These are phyloP conservation scores for Globisporangium spiculum DNA, from an alignment of 352 stramenopile genomes.

Conservation along the genomic window DNA sequence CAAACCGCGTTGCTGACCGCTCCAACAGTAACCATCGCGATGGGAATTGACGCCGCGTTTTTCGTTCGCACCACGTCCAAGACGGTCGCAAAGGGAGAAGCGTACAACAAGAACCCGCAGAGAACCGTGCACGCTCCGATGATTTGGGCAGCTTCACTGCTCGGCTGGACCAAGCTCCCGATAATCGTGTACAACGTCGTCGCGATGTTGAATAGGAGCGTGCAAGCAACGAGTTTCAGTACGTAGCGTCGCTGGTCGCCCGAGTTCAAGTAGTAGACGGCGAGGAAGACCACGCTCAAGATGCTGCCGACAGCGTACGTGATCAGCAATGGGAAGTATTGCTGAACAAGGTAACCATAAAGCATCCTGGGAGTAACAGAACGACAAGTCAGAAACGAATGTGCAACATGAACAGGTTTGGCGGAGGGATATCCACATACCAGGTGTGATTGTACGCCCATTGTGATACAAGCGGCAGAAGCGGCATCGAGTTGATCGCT, in stretches of 20 bases:
- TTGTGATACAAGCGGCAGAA: slow-evolving; percentile 36
- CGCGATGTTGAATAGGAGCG: slow-evolving; percentile 24
- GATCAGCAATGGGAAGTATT: slow-evolving; percentile 55
- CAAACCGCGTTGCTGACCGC: slow-evolving; percentile 39
- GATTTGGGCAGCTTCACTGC: slow-evolving; percentile 15
- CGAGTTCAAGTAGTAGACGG: slow-evolving; percentile 42
- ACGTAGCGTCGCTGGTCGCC: slow-evolving; percentile 19
- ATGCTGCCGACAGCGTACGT: slow-evolving; percentile 31
- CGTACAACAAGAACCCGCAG: slow-evolving; percentile 32
- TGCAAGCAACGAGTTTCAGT: slow-evolving; percentile 14
- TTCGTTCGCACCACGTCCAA: slow-evolving; percentile 27
- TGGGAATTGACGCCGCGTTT: slow-evolving; percentile 32
- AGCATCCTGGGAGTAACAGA: slow-evolving; percentile 26
- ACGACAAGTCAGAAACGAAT: neutral
- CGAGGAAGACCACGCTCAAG: slow-evolving; percentile 42
- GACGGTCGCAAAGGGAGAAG: slow-evolving; percentile 33
- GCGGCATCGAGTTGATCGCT: slow-evolving; percentile 26
- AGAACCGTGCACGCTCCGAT: slow-evolving; percentile 30
- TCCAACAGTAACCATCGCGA: slow-evolving; percentile 35
- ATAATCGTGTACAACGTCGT: slow-evolving; percentile 22
- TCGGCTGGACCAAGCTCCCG: slow-evolving; percentile 10
- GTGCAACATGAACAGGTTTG: neutral
- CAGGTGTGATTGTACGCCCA: slow-evolving; percentile 50
- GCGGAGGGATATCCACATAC: slow-evolving; percentile 9
- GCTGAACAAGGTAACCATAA: slow-evolving; percentile 33